A percentile compares a stretch with the other conserved stretches of the same genome.
Conservation (phyloP, 495 filamentous ascomycete genomes). For the Mytilinidion resinicola region DNA sequence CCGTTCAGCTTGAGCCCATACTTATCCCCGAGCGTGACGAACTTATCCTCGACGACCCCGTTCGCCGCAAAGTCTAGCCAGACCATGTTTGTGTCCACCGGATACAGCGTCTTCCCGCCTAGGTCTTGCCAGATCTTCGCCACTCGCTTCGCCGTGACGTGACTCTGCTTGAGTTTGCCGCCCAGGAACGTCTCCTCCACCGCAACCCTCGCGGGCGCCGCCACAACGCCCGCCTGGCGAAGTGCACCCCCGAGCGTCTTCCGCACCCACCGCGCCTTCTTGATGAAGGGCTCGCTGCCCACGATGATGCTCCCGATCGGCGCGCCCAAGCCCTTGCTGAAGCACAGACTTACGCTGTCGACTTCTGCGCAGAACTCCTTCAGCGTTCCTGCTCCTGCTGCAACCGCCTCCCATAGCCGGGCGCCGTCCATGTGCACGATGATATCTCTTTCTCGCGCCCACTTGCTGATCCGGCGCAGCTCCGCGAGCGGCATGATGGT, state of each 20-base stretch:
- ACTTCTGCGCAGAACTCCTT: slow-evolving; percentile 63
- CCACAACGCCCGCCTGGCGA: slow-evolving; percentile 60
- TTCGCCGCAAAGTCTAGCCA: slow-evolving; percentile 70
- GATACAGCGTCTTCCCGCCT: slow-evolving; percentile 53
- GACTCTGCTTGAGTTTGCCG: slow-evolving; percentile 56
- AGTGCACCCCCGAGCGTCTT: slow-evolving; percentile 82
- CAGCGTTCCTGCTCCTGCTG: slow-evolving; percentile 41
- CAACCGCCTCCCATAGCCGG: slow-evolving; percentile 54
- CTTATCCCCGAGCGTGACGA: slow-evolving; percentile 46
- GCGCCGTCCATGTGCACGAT: slow-evolving; percentile 82
- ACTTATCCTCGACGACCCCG: slow-evolving; percentile 39
- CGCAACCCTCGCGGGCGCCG: slow-evolving; percentile 52
- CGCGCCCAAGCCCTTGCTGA: slow-evolving; percentile 84
- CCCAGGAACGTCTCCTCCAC: slow-evolving; percentile 66
- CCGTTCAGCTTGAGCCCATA: slow-evolving; percentile 49
- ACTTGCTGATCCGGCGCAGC: slow-evolving; percentile 57
- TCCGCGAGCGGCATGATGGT: slow-evolving; percentile 70
- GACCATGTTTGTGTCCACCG: slow-evolving; percentile 88
- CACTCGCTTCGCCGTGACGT: slow-evolving; percentile 59
- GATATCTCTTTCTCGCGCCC: slow-evolving; percentile 60
- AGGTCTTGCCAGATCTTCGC: slow-evolving; percentile 44
- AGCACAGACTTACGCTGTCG: slow-evolving; percentile 78
- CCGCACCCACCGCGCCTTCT: slow-evolving; percentile 68
- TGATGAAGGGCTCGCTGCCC: slow-evolving; percentile 58
- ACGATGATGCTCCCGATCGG: slow-evolving; percentile 79